phyloP scores from a whole-genome alignment of 345 rosid species.

The Gossypium sturtianum region DNA sequence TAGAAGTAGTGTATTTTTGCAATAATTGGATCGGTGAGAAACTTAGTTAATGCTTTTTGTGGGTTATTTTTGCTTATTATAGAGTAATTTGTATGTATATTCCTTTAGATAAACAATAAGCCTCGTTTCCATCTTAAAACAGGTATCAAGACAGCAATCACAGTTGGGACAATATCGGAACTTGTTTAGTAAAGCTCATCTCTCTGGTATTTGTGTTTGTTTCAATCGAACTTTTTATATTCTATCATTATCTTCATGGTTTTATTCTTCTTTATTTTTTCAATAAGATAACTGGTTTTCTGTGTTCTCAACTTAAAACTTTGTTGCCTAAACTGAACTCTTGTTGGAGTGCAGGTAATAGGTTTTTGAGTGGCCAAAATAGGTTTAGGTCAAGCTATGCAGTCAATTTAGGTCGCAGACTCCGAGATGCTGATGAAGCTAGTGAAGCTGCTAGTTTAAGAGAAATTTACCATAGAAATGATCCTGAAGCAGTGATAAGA shows the following conservation, averaged over 20 bases:
- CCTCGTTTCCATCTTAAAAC: neutral
- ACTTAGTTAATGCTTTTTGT: neutral
- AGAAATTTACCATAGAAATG: slow-evolving; percentile 70
- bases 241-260: too few species aligned
- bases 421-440: slow-evolving; percentile 68
- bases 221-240: neutral
- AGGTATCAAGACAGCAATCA: slow-evolving; percentile 57
- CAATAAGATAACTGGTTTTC: neutral
- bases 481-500: slow-evolving; percentile 84
- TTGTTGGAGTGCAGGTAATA: slow-evolving; percentile 26
- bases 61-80: neutral
- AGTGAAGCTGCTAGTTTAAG: slow-evolving; percentile 59
- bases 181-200: slow-evolving; percentile 36
- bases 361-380: slow-evolving; percentile 23
- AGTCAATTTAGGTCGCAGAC: slow-evolving; percentile 65
- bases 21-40: neutral
- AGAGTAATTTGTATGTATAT: neutral
- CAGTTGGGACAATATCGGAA: slow-evolving; percentile 36
- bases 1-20: neutral
- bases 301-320: neutral
- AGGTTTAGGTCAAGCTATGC: slow-evolving; percentile 70
- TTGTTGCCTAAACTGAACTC: neutral
- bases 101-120: neutral
- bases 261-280: neutral
- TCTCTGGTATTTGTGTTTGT: slow-evolving; percentile 11